These are phyloP conservation scores for Chrysopogon serrulatus DNA, from an alignment of 176 grass and related monocot genomes.

Conservation along the genomic window DNA sequence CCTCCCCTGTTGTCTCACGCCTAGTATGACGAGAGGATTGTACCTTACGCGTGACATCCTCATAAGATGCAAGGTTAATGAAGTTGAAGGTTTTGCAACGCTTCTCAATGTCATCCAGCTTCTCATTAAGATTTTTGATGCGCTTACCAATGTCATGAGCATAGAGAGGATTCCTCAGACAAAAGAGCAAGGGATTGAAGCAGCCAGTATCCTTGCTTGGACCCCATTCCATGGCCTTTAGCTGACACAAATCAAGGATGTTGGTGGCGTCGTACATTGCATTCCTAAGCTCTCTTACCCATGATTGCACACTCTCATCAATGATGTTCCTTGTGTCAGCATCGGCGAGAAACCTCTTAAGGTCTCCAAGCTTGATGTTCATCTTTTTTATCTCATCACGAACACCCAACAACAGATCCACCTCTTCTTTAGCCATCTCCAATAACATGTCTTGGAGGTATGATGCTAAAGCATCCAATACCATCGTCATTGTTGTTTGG, in stretches of 20 bases:
- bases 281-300: background rate
- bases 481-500: background rate
- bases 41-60: no score
- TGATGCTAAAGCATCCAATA: constrained; percentile 15
- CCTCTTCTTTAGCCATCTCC: no score
- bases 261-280: background rate
- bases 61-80: no score
- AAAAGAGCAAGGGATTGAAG: no score
- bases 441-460: background rate
- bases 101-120: background rate
- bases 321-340: no score
- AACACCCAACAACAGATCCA: no score
- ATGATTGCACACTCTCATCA: no score
- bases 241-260: background rate
- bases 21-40: no score
- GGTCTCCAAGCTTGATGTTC: background rate
- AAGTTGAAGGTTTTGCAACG: background rate
- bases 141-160: no score
- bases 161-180: no score
- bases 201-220: background rate
- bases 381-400: constrained; percentile 10
- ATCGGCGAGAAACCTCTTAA: background rate
- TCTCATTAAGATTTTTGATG: background rate
- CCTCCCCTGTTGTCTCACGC: no score
- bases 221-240: background rate